Base-by-base conservation (phyloP, 2,329 filamentous ascomycete genomes). In the Talaromyces sp. region DNA sequence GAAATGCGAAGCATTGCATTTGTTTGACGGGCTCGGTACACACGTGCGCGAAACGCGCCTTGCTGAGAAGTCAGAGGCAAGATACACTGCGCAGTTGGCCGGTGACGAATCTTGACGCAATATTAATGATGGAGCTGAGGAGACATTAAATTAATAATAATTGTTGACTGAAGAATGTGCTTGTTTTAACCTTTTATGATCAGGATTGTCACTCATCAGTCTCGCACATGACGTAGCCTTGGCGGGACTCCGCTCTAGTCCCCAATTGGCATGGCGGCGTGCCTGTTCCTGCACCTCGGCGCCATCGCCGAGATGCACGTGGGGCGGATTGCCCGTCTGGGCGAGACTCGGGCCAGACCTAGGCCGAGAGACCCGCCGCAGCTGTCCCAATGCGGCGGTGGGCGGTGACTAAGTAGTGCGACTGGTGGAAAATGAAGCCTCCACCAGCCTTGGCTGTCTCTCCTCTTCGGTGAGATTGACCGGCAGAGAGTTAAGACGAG, bases 281-380 rank as follows among this genome's bases (percentile, higher is more conserved):
- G 43, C 43, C 43, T 46, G 43, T 13, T 11, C 43, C 55, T 56
- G 55, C 55, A 49, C 21, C 29, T 56, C 55, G 55, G 55, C n/a
- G 26, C 17, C 24, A 8, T 21, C 14, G 0, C 55, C 55, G 55
- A 56, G 24, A 1, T 32, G 21, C 26, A n/a, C 38, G 19, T 19
- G 10, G 35, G n/a, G 19, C 17, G n/a, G n/a, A n/a, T 21, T 19
- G 11, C 55, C 14, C 14, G 7, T 31, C 10, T 6, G 9, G 54
- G 13, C 21, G 14, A 27, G 19, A 0, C 24, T 56, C 55, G 55
- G 55, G 31, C 9, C 2, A 56, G 17, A 6, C 38, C 35, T 56
- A 4, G 38, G 19, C 55, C 55, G 55, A 56, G 2, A 1, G 38
- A 7, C 38, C 55, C 55, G 31, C 55, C 7, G 19, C 17, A 27